Conservation (phyloP, 257 asterid species). For the Anisodus tanguticus region DNA sequence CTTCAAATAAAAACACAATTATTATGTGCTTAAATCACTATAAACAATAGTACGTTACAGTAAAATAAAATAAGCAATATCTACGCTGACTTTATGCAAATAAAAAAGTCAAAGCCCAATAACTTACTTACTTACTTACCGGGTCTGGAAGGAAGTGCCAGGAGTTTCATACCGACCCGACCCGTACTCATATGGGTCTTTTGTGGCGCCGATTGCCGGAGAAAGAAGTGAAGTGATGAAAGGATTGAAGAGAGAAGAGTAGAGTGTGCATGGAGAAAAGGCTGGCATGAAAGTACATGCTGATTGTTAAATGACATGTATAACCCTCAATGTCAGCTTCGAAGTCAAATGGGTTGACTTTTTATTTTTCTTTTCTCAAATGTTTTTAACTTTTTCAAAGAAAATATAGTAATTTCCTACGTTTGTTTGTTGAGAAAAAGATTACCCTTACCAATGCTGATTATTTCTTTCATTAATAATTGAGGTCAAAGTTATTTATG, state of each 20-base stretch:
- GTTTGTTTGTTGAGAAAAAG: too few relatives aligned
- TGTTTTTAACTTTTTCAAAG: too few relatives aligned
- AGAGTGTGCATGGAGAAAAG: slow-evolving; percentile 25
- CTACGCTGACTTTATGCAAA: background rate
- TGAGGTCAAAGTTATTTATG: too few relatives aligned
- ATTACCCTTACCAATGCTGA: too few relatives aligned
- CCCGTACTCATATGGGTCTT: background rate
- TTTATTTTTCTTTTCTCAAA: background rate
- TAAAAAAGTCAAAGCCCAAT: background rate
- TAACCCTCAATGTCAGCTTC: background rate
- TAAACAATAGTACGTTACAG: background rate
- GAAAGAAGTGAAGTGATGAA: slow-evolving; percentile 8
- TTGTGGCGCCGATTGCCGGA: slow-evolving; percentile 23
- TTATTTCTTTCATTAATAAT: too few relatives aligned
- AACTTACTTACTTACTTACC: background rate
- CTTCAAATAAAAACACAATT: background rate
- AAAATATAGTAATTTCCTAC: too few relatives aligned
- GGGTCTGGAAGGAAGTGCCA: background rate
- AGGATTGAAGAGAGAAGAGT: background rate
- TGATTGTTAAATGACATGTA: background rate
- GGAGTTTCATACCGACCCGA: background rate
- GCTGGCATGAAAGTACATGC: background rate
- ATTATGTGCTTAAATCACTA: background rate
- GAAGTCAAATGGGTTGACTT: background rate
- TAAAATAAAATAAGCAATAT: background rate